These are phyloP conservation scores for Vararia minispora DNA, from an alignment of 768 basidiomycete genomes.

Conservation along the genomic window DNA sequence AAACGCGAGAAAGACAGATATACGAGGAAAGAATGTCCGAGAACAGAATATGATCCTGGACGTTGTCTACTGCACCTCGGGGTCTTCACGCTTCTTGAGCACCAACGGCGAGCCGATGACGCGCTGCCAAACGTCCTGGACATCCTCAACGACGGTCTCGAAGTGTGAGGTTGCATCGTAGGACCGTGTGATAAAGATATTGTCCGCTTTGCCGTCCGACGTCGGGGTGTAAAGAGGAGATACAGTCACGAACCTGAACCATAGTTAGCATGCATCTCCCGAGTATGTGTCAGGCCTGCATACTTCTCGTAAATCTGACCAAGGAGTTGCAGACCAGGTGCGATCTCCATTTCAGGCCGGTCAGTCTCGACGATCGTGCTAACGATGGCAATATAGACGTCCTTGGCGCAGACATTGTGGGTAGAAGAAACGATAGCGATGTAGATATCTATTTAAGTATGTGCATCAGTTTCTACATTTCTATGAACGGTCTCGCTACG, in stretches of 20 bases:
- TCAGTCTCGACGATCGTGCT: conserved; percentile 96
- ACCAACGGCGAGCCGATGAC: conserved; percentile 68
- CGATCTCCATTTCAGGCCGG: conserved; percentile 84
- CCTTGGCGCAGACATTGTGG: conserved; percentile 95
- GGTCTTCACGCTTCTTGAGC: conserved; percentile 83
- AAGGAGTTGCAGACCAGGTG: conserved; percentile 84
- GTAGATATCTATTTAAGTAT: conserved; percentile 74
- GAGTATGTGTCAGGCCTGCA: conserved; percentile 17
- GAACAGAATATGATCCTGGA: conserved; percentile 1
- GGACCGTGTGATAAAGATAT: conserved; percentile 94
- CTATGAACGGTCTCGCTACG: conserved; percentile 17
- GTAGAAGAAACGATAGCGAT: conserved; percentile 95
- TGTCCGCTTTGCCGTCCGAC: conserved; percentile 66
- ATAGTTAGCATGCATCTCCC: neutral
- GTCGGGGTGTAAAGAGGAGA: conserved; percentile 86
- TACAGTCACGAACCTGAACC: conserved; percentile 75
- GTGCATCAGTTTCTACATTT: conserved; percentile 5
- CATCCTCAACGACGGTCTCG: conserved; percentile 96
- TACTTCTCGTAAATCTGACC: conserved; percentile 93
- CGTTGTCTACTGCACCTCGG: conserved; percentile 43
- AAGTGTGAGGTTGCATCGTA: conserved; percentile 99
- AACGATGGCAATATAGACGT: conserved; percentile 93
- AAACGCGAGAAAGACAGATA: neutral
- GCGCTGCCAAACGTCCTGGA: conserved; percentile 91
- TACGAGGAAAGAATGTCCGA: neutral